A percentile compares a stretch with the other conserved stretches of the same genome.
Evolutionary conservation across 495 filamentous ascomycete genomes (phyloP).

Genomic region (Penicillium angulare): DNA sequence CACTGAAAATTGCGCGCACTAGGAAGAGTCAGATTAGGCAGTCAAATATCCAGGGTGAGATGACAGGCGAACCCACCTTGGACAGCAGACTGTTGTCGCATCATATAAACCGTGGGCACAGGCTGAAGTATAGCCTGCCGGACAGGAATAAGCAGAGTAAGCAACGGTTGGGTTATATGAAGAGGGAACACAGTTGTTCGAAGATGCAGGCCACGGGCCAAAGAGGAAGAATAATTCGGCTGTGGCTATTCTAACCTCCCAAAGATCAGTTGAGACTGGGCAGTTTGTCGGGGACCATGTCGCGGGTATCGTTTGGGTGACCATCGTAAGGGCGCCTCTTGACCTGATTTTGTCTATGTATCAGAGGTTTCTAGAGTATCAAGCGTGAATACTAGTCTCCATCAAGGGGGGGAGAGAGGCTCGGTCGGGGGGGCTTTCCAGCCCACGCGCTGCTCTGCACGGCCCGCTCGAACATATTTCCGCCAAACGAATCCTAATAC

Average conservation of each 20-base stretch:
- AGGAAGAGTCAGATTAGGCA: neutral
- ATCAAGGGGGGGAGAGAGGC: too few species aligned
- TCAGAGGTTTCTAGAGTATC: too few species aligned
- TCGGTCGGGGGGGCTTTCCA: too few species aligned
- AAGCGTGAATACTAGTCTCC: too few species aligned
- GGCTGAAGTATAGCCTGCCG: constrained; percentile 4
- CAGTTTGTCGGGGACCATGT: constrained; percentile 6
- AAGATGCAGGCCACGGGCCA: neutral
- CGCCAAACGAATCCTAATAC: too few species aligned
- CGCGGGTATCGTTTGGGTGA: neutral
- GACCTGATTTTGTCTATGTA: too few species aligned
- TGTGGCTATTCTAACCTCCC: neutral
- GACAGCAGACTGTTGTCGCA: constrained; percentile 6
- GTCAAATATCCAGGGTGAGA: neutral
- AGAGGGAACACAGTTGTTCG: constrained; percentile 1
- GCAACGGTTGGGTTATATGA: neutral
- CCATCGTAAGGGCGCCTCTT: too few species aligned
- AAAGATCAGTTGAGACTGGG: constrained; percentile 4
- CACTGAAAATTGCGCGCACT: neutral
- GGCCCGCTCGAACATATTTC: too few species aligned
- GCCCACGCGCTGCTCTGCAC: too few species aligned
- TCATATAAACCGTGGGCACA: constrained; percentile 1
- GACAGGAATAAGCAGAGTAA: constrained; percentile 2
- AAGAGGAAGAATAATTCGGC: neutral
- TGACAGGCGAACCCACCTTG: neutral